Evolutionary conservation across 108 stramenopile genomes (phyloP).

Genomic region (Nannochloropsis gaditana): DNA sequence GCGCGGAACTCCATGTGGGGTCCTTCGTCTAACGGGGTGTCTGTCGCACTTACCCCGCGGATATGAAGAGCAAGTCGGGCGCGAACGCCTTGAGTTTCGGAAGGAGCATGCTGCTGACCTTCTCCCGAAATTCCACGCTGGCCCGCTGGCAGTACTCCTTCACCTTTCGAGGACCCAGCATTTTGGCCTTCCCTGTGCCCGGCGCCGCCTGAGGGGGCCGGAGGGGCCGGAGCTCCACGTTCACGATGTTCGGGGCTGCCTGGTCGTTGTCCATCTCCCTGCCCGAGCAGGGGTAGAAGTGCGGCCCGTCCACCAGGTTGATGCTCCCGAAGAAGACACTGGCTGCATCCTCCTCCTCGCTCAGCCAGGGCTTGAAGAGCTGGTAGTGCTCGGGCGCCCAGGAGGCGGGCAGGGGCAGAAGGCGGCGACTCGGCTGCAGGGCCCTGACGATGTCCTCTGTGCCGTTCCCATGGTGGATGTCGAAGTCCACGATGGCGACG

Average conservation of each 20-base stretch:
- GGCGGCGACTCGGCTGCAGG: conserved; percentile 28
- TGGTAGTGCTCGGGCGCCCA: conserved; percentile 37
- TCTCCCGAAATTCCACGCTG: conserved; percentile 27
- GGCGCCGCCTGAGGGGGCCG: conserved; percentile 31
- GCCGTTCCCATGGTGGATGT: conserved; percentile 61
- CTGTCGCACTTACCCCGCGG: conserved; percentile 10
- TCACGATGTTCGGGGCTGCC: conserved; percentile 27
- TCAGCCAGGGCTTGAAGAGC: conserved; percentile 50
- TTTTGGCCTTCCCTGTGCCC: conserved; percentile 28
- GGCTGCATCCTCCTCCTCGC: conserved; percentile 37
- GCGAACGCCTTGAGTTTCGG: conserved; percentile 31
- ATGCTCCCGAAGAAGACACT: conserved; percentile 52
- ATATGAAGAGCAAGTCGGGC: conserved; percentile 40
- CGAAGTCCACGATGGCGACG: conserved; percentile 61
- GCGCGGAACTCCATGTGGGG: no score
- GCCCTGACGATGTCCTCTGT: conserved; percentile 55
- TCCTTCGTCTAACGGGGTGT: neutral
- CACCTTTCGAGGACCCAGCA: conserved; percentile 24
- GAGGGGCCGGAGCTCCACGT: conserved; percentile 35
- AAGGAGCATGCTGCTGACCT: conserved; percentile 30
- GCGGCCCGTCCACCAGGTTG: conserved; percentile 34
- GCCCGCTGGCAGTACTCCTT: conserved; percentile 26
- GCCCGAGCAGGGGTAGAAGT: conserved; percentile 45
- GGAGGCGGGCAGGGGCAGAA: conserved; percentile 35
- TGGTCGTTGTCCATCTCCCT: conserved; percentile 29